These are phyloP conservation scores for Breviolum minutum DNA, from an alignment of 73 alveolate genomes.

Conservation along the genomic window DNA sequence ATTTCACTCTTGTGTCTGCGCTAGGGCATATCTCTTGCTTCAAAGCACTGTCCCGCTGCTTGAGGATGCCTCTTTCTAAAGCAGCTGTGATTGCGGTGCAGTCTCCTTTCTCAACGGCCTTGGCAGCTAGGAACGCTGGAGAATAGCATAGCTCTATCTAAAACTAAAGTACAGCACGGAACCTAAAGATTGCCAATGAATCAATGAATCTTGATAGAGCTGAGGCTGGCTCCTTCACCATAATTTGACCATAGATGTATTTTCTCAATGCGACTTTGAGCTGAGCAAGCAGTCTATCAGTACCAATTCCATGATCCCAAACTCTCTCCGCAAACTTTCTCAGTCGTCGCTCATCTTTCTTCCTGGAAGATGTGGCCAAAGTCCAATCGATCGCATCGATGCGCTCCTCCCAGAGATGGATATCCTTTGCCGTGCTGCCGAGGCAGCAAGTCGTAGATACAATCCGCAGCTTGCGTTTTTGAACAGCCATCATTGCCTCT, in stretches of 20 bases:
- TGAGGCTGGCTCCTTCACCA: constrained; percentile 37
- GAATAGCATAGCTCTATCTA: no score
- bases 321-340: constrained; percentile 54
- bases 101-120: constrained; percentile 78
- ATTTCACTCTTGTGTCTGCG: background rate
- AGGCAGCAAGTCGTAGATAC: background rate
- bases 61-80: constrained; percentile 25
- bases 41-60: background rate
- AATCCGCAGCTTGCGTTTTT: constrained; percentile 49
- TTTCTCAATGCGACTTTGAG: constrained; percentile 76
- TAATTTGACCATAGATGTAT: constrained; percentile 65
- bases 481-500: constrained; percentile 79
- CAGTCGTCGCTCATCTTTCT: constrained; percentile 58
- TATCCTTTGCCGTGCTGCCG: constrained; percentile 30
- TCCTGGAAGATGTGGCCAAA: constrained; percentile 23
- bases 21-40: background rate
- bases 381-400: constrained; percentile 81
- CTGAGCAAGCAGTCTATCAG: constrained; percentile 52
- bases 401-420: constrained; percentile 40
- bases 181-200: background rate
- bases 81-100: constrained; percentile 48
- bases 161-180: no score
- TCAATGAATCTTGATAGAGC: background rate
- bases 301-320: constrained; percentile 83
- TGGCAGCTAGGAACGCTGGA: no score